Evolutionary conservation across 2,329 filamentous ascomycete genomes (phyloP), one percentile per base, ranked within the genome.

Genomic region (Botrytis tulipae): DNA sequence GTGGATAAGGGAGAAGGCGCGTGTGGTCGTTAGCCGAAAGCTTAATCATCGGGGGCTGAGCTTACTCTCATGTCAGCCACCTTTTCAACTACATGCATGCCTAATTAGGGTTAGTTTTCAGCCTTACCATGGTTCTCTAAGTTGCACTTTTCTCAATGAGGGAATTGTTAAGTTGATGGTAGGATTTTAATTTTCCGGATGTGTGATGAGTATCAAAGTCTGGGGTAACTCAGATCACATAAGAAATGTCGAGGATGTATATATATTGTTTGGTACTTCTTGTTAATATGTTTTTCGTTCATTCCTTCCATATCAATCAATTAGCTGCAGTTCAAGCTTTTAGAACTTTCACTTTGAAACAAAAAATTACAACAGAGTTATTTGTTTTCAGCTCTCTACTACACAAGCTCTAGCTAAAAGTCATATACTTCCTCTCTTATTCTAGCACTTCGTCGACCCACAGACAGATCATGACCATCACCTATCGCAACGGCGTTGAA

Each of bases 401-500:
- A 9, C 22, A 9, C 1, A 32, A 25, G 25, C 12, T 32, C 37
- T 40, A 44, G 14, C 42, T 4, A 8, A 32, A 42, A 20, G 10
- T 25, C 22, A 65, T n/a, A 32, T 62, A n/a, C 37, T 46, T 20
- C 40, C 25, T 25, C 2, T 14, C 1, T 69, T 46, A 48, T 37
- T 4, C 62, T 46, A 63, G 37, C 37, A 48, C 18, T n/a, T 57
- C 20, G 16, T 29, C 35, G 25, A 12, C 22, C 8, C 12, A 25
- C n/a, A 54, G 9, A 54, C 18, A 48, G 4, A 66, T 57, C 20
- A 79, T 79, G 77, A 73, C 76, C 44, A 51, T 83, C 75, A 76
- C 74, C 40, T 83, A 83, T 70, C 79, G 80, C 57, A 77, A 82
- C 54, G 79, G 77, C 32, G 80, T 87, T 74, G 81, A 84, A 35